Evolutionary conservation across 345 rosid genomes (phyloP), one percentile per base, ranked within the genome.

Genomic region (Rhodomyrtus tomentosa): DNA sequence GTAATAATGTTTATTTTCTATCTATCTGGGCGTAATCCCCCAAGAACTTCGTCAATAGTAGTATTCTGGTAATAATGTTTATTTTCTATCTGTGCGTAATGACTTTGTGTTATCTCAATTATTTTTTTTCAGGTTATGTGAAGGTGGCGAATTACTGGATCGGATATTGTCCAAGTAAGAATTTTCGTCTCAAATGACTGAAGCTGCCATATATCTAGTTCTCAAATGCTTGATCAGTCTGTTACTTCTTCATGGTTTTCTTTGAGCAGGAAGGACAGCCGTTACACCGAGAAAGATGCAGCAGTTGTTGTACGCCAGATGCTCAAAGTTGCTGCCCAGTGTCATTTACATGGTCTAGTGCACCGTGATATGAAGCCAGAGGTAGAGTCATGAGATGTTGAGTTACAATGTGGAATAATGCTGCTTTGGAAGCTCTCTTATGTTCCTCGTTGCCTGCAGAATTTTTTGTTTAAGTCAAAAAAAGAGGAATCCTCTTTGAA

Each of bases 301-400:
- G 98, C 98, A 32, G 95, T 94, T 55, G 91, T 96, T 86, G 99
- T 95, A 68, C 87, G 98, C 51, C 99, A 96, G 88, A 96, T 96
- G 95, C 95, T 93, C 62, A 93, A 90, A 89, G 95, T 93, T 84
- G 92, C 91, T 36, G 91, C 90, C 50, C 86, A 91, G 87, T 90
- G 89, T 52, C 93, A 91, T 86, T 84, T 91, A 59, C 93, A 88
- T 84, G 93, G 93, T 82, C 85, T 91, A 83, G 93, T 91, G 50
- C 93, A 91, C 81, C 92, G 93, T 14, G 93, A 91, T 85, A 86
- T 91, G 93, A 91, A 91, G 84, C 93, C 93, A 22, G 93, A 91
- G 93, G 93, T 91, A 89, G 4, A 36, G 29, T 84, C 72, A 56
- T 12, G 42, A 25, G 20, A 6, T 53, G 11, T 11, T n/a, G 45